Base-by-base conservation (phyloP, 192 early-diverging fungal genomes). In the Geranomyces michiganensis region DNA sequence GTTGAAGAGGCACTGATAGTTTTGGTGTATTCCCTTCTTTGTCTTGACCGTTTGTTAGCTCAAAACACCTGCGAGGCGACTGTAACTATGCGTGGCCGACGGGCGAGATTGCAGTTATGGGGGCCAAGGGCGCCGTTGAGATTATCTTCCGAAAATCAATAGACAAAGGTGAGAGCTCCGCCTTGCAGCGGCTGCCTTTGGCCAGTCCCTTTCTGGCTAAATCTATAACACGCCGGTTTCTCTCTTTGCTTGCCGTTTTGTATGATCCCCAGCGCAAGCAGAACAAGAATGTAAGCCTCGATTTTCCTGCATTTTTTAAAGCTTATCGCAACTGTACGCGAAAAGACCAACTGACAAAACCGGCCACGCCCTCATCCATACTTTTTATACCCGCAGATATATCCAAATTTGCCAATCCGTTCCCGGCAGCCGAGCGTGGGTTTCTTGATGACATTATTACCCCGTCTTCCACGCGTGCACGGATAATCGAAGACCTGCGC, bases 41-140 rank as follows among this genome's bases (percentile, higher is more conserved):
- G 56, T 19, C 17, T 33, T 61, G 15, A 7, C 22, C 59, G n/a
- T 65, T 22, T n/a, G n/a, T n/a, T 43, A 70, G 74, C 67, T 95
- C 93, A 10, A 98, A 98, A 84, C 96, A 98, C 87, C 80, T 98
- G 70, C 82, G 92, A 21, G 96, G 95, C 59, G 96, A 98, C 68
- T 68, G 88, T 26, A 96, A 94, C 81, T 91, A 93, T 72, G 89
- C 93, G 6, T 98, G 94, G 94, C 96, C 96, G 15, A 91, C 92
- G n/a, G 94, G 92, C 33, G 96, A 98, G 77, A 95, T 98, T 76
- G 96, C 96, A 46, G 96, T 98, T 56, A 98, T 98, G 96, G 96
- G 96, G 48, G 92, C 94, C 45, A 92, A 96, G 84, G 96, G 95
- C 26, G 96, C 96, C 13, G 96, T 96, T 0, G 96, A 95, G 81